Conservation (phyloP, 2,329 filamentous ascomycete species). For the Daldinia sp. region DNA sequence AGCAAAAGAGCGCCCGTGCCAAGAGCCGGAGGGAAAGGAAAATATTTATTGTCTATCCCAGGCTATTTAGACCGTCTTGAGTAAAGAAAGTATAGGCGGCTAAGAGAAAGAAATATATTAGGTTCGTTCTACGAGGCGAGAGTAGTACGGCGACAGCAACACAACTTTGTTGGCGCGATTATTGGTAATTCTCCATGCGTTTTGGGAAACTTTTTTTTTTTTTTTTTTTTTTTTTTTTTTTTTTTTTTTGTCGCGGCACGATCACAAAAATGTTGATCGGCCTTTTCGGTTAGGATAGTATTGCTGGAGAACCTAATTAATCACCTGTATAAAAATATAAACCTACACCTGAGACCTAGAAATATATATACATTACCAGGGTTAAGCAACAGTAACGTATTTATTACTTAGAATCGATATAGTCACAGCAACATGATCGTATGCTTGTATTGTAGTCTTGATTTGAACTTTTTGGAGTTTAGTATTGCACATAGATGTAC, state of each 20-base stretch:
- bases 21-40: constrained; percentile 17
- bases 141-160: constrained; percentile 5
- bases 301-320: constrained; percentile 26
- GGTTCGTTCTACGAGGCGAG: constrained; percentile 1
- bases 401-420: neutral
- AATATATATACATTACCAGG: neutral
- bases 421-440: no score
- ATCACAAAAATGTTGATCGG: constrained; percentile 13
- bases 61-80: constrained; percentile 15
- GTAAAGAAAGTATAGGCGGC: constrained; percentile 9
- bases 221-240: constrained; percentile 2
- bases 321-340: constrained; percentile 11
- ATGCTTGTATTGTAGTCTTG: neutral
- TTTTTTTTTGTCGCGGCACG: constrained; percentile 11
- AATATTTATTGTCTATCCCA: constrained; percentile 12
- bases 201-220: neutral
- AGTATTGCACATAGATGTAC: constrained; percentile 20
- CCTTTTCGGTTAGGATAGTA: constrained; percentile 28
- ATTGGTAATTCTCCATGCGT: constrained; percentile 21
- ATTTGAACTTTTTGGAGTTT: constrained; percentile 15
- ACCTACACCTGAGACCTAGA: neutral
- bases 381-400: neutral
- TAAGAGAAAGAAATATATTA: constrained; percentile 14
- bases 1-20: constrained; percentile 21
- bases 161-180: constrained; percentile 15